These are phyloP conservation scores for Parathielavia appendiculata DNA, from an alignment of 495 filamentous ascomycete species.

Conservation along the genomic window DNA sequence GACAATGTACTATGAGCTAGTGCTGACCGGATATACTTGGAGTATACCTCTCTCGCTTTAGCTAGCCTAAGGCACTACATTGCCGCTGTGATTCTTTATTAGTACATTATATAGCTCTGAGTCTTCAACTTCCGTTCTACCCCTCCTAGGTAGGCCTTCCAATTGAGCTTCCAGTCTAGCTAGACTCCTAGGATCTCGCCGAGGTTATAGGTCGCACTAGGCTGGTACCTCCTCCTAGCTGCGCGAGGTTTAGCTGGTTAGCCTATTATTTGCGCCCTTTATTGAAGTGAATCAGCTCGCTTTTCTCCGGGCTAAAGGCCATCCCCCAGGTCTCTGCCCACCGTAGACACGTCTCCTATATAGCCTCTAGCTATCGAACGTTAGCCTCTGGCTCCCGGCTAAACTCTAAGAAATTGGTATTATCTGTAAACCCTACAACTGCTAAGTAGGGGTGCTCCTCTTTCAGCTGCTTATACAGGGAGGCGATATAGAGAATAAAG, in stretches of 20 bases:
- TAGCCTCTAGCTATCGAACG: neutral
- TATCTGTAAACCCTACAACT: neutral
- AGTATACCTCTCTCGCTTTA: no score
- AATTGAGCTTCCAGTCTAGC: neutral
- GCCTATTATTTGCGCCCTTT: neutral
- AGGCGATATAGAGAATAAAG: neutral
- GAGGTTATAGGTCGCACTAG: neutral
- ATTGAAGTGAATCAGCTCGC: no score
- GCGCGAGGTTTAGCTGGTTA: neutral
- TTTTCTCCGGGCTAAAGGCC: neutral
- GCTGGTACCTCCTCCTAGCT: neutral
- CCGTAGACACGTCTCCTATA: neutral
- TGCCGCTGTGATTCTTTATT: no score
- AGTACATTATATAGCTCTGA: no score
- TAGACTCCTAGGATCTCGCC: neutral
- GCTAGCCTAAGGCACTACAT: no score
- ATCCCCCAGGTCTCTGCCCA: neutral
- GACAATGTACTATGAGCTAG: no score
- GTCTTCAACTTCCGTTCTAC: no score
- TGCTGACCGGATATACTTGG: no score
- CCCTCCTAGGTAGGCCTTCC: neutral
- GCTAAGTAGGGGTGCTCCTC: neutral
- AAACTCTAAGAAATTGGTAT: neutral
- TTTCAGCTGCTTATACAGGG: neutral
- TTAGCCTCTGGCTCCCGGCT: neutral